Evolutionary conservation across 176 grass and related monocot species (phyloP).

Genomic region (Aegilops speltoides): DNA sequence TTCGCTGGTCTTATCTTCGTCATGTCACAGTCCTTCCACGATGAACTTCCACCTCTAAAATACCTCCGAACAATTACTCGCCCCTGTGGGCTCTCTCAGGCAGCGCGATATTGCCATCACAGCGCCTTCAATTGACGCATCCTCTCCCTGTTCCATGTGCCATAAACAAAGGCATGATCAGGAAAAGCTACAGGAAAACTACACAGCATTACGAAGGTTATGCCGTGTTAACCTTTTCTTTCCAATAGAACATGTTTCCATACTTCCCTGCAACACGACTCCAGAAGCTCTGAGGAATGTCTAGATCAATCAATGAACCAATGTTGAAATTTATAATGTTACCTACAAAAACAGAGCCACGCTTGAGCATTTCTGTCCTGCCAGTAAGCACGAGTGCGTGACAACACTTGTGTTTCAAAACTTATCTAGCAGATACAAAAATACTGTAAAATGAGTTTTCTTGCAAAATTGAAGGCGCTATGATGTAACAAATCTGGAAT

Average conservation of each 20-base stretch:
- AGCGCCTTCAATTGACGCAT: constrained; percentile 89
- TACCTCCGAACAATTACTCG: constrained; percentile 73
- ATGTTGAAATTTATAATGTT: constrained; percentile 96
- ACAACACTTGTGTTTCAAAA: neutral
- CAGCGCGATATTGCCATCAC: constrained; percentile 83
- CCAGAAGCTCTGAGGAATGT: constrained; percentile 86
- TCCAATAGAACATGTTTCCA: constrained; percentile 98
- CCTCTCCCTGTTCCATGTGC: constrained; percentile 66
- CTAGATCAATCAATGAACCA: constrained; percentile 82
- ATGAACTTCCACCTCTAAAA: constrained; percentile 31
- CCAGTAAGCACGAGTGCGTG: constrained; percentile 4
- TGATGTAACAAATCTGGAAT: neutral
- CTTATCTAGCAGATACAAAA: neutral
- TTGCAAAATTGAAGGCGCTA: neutral
- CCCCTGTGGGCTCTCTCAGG: constrained; percentile 59
- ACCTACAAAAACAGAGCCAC: constrained; percentile 37
- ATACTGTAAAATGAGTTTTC: neutral
- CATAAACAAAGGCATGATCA: constrained; percentile 27
- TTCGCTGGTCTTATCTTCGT: neutral
- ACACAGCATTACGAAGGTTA: neutral
- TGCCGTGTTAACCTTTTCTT: constrained; percentile 61
- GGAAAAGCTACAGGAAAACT: neutral
- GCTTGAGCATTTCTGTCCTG: neutral
- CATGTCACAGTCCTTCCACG: neutral
- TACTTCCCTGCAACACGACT: constrained; percentile 84